Percentiles rank a stretch among this genome's conserved stretches.
Evolutionary conservation across 176 grass and related monocot species (phyloP).

Genomic region (Lolium rigidum): DNA sequence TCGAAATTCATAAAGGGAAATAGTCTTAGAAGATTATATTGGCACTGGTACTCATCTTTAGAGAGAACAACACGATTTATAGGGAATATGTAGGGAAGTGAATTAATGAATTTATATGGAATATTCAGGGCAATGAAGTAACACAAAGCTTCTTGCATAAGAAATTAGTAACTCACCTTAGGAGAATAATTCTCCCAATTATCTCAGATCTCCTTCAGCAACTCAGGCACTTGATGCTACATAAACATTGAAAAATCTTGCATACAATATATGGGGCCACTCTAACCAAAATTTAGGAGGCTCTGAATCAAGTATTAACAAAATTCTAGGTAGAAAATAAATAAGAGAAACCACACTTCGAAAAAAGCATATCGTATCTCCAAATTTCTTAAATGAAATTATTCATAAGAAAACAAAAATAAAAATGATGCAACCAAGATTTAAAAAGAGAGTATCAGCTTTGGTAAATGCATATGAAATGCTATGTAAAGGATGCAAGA

Average conservation of each 20-base stretch:
- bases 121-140: not conserved
- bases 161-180: slow-evolving; percentile 52
- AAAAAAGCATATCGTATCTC: not conserved
- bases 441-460: too few relatives aligned
- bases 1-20: too few relatives aligned
- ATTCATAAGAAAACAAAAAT: not conserved
- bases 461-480: too few relatives aligned
- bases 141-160: slow-evolving; percentile 8
- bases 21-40: too few relatives aligned
- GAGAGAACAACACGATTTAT: slow-evolving; percentile 2
- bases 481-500: too few relatives aligned
- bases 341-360: not conserved
- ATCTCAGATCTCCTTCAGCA: slow-evolving; percentile 71
- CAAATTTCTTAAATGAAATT: not conserved
- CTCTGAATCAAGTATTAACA: not conserved
- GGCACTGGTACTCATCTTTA: slow-evolving; percentile 8
- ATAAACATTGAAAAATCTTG: slow-evolving; percentile 46
- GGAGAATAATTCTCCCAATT: slow-evolving; percentile 79
- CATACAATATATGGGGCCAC: not conserved
- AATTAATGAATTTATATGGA: too few relatives aligned
- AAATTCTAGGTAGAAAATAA: not conserved
- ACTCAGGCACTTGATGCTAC: slow-evolving; percentile 47
- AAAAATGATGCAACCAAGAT: too few relatives aligned
- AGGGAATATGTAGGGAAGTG: not conserved
- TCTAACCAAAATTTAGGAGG: not conserved